Evolutionary conservation across 495 filamentous ascomycete genomes (phyloP), one percentile per base, ranked within the genome.

Genomic region (Pyrenopolyporus hunteri): DNA sequence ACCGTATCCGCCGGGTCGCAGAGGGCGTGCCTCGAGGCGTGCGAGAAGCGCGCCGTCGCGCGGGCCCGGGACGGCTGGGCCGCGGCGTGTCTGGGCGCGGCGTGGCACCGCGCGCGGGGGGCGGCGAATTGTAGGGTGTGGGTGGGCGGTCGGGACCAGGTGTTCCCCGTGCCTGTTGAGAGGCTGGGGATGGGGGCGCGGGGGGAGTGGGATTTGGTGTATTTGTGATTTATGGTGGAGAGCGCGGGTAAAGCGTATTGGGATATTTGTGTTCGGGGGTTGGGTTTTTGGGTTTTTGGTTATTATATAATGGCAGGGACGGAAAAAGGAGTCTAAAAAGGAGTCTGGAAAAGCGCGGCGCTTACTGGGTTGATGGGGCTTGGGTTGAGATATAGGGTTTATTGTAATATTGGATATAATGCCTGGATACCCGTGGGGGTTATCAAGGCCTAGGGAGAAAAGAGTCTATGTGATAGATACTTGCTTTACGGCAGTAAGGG

Each of bases 111-210:
- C 10, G 8, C 2, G 29, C 6, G 35, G 46, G 7, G 5, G 14
- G 28, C 11, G 11, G 60, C 37, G 11, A 64, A 64, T n/a, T 70
- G 67, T 31, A n/a, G 55, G 13, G 67, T 37, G 20, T 70, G 63
- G 67, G 54, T 20, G 0, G 67, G 63, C 1, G 63, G 29, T 1
- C 43, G 45, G 16, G 47, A 61, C 16, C 46, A 50, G 59, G 31
- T 67, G 5, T 55, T 70, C 32, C 63, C 67, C 0, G 63, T 70
- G 14, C 63, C 67, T 0, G 63, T 70, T 11, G 50, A 62, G 16
- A 14, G 25, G 55, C 4, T 67, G 46, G 36, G 9, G 29, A 13
- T 13, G 13, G 61, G 31, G 7, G 55, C 42, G 13, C 14, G 1
- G 7, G 60, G 61, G 22, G 54, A 58, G 32, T 64, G 61, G 61